Conservation (phyloP, 805 yeast genomes). For the Nakazawaea holstii region DNA sequence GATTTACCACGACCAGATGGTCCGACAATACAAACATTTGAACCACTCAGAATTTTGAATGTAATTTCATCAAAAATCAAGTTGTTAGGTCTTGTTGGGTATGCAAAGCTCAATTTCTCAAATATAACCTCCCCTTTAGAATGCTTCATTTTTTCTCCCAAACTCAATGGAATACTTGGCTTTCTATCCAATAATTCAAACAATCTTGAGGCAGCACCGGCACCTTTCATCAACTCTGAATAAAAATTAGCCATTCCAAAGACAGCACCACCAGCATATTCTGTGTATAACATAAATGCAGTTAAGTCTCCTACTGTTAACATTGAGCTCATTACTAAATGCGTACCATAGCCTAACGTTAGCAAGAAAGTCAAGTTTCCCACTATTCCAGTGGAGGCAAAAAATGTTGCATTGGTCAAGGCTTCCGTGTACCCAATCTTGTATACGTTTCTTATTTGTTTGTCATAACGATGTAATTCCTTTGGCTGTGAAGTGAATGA, state of each 20-base stretch:
- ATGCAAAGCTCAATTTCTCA: slow-evolving; percentile 61
- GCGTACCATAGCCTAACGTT: slow-evolving; percentile 73
- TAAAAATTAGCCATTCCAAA: slow-evolving; percentile 89
- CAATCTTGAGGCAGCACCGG: slow-evolving; percentile 90
- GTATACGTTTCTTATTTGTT: slow-evolving; percentile 63
- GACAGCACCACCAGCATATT: slow-evolving; percentile 87
- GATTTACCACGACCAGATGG: slow-evolving; percentile 96
- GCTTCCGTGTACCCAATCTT: slow-evolving; percentile 78
- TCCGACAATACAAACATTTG: slow-evolving; percentile 90
- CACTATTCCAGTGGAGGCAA: slow-evolving; percentile 74
- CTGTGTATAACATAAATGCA: slow-evolving; percentile 92
- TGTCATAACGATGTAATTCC: slow-evolving; percentile 72
- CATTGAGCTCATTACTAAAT: slow-evolving; percentile 66
- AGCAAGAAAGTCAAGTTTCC: slow-evolving; percentile 80
- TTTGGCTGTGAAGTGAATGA: slow-evolving; percentile 81
- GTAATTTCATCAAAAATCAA: slow-evolving; percentile 58
- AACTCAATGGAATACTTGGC: slow-evolving; percentile 65
- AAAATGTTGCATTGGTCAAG: slow-evolving; percentile 69
- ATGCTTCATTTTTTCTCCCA: slow-evolving; percentile 45
- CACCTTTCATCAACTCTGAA: slow-evolving; percentile 93
- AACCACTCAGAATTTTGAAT: slow-evolving; percentile 69
- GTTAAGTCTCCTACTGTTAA: slow-evolving; percentile 86
- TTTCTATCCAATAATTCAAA: slow-evolving; percentile 81
- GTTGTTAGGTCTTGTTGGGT: slow-evolving; percentile 82
- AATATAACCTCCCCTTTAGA: slow-evolving; percentile 59